Conservation (phyloP, 2,329 filamentous ascomycete genomes). For the Exophiala xenobiotica region DNA sequence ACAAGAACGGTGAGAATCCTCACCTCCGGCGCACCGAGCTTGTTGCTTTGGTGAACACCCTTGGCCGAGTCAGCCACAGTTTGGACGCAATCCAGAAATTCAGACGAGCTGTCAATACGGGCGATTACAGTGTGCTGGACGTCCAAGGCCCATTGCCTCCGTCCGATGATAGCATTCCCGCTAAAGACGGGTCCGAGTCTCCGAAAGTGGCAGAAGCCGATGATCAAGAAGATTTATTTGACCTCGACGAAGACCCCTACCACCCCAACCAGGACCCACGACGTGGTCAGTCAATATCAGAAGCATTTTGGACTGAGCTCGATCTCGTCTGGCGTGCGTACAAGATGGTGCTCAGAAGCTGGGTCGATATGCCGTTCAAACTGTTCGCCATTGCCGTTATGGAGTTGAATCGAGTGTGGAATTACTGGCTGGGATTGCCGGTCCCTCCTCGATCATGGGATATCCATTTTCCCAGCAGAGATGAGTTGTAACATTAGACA, state of each 20-base stretch:
- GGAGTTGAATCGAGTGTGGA: conserved; percentile 57
- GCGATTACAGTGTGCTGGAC: conserved; percentile 24
- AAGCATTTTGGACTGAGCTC: conserved; percentile 65
- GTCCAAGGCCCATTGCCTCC: conserved; percentile 11
- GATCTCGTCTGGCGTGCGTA: conserved; percentile 61
- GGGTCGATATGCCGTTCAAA: conserved; percentile 65
- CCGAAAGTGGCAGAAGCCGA: background rate
- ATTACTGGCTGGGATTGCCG: conserved; percentile 63
- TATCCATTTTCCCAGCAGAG: conserved; percentile 45
- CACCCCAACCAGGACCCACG: conserved; percentile 8
- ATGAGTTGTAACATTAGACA: conserved; percentile 45
- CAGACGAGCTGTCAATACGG: conserved; percentile 48
- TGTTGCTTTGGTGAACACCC: conserved; percentile 91
- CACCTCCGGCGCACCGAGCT: conserved; percentile 83
- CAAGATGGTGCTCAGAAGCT: conserved; percentile 67
- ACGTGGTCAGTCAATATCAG: conserved; percentile 47
- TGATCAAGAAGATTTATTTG: background rate
- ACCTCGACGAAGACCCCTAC: conserved; percentile 43
- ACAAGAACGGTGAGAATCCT: conserved; percentile 62
- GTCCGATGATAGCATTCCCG: no score
- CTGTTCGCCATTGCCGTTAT: conserved; percentile 60
- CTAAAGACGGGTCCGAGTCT: background rate
- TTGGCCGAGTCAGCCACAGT: conserved; percentile 81
- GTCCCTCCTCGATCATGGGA: conserved; percentile 59
- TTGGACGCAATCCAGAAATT: conserved; percentile 75